phyloP scores from a whole-genome alignment of 75 land plant species.

The Azolla pinnata region DNA sequence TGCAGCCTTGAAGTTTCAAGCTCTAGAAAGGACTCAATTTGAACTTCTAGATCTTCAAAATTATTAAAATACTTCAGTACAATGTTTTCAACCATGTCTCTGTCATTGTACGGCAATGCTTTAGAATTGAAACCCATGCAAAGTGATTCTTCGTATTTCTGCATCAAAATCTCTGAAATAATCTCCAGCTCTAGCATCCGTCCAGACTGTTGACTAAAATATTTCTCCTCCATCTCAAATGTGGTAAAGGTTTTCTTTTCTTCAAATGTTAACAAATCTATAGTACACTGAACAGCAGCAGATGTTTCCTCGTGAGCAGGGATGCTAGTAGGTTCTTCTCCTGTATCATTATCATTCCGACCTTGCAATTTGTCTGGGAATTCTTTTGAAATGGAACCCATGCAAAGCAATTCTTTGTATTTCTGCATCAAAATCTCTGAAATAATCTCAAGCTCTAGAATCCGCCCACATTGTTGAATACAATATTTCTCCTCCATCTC shows the following conservation, averaged over 20 bases:
- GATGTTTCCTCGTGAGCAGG: not conserved
- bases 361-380: not conserved
- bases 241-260: not conserved
- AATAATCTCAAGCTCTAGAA: not conserved
- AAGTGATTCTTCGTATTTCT: not conserved
- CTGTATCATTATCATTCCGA: too few species aligned
- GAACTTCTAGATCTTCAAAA: slow-evolving; percentile 1
- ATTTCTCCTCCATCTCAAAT: not conserved
- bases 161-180: not conserved
- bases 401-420: not conserved
- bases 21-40: not conserved
- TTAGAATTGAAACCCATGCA: not conserved
- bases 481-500: not conserved
- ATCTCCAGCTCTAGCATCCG: slow-evolving; percentile 2
- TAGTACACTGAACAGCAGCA: too few species aligned
- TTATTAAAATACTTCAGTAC: not conserved
- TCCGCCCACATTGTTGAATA: not conserved
- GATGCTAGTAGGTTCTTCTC: not conserved
- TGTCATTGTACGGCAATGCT: not conserved
- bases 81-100: not conserved
- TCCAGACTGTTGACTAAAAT: not conserved
- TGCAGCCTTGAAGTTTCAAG: slow-evolving; percentile 6
- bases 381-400: not conserved
- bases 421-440: slow-evolving; percentile 1
- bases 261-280: too few species aligned